Conservation (phyloP, 805 yeast species). For the Yamadazyma takamatsuzukensis region DNA sequence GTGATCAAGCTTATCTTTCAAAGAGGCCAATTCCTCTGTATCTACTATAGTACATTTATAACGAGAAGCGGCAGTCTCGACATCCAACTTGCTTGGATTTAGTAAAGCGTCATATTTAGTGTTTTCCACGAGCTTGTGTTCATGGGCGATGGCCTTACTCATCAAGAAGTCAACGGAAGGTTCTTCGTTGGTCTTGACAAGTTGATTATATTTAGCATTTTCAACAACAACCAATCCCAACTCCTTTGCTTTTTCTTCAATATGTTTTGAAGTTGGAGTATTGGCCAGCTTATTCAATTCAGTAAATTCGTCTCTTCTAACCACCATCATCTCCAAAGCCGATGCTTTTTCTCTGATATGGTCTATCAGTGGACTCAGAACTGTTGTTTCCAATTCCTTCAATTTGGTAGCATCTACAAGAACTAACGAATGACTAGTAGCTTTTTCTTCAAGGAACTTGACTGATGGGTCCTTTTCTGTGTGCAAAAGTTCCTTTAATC, state of each 20-base stretch:
- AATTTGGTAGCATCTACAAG: slow-evolving; percentile 5
- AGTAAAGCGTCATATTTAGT: slow-evolving; percentile 1
- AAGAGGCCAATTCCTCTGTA: slow-evolving; percentile 8
- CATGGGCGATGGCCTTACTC: slow-evolving; percentile 8
- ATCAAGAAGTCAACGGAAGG: slow-evolving; percentile 13
- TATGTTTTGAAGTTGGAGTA: slow-evolving; percentile 9
- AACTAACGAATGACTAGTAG: slow-evolving; percentile 6
- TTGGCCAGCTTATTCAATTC: slow-evolving; percentile 8
- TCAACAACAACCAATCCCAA: slow-evolving; percentile 14
- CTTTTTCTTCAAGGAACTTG: slow-evolving; percentile 13
- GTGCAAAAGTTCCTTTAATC: background rate
- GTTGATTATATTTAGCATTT: slow-evolving; percentile 8
- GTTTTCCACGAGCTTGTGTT: slow-evolving; percentile 1
- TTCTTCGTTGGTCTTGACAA: slow-evolving; percentile 3
- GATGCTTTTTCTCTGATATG: slow-evolving; percentile 16
- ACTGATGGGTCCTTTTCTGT: slow-evolving; percentile 12
- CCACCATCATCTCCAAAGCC: slow-evolving; percentile 10
- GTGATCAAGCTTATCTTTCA: slow-evolving; percentile 5
- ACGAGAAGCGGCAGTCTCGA: slow-evolving; percentile 5
- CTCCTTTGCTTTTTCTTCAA: slow-evolving; percentile 14
- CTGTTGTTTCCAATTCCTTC: slow-evolving; percentile 2
- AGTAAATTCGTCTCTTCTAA: slow-evolving; percentile 10
- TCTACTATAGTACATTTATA: slow-evolving; percentile 3
- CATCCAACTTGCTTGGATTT: slow-evolving; percentile 6
- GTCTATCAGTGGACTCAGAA: slow-evolving; percentile 10